These are phyloP conservation scores for Nicotiana attenuata DNA, from an alignment of 257 asterid genomes.

Conservation along the genomic window DNA sequence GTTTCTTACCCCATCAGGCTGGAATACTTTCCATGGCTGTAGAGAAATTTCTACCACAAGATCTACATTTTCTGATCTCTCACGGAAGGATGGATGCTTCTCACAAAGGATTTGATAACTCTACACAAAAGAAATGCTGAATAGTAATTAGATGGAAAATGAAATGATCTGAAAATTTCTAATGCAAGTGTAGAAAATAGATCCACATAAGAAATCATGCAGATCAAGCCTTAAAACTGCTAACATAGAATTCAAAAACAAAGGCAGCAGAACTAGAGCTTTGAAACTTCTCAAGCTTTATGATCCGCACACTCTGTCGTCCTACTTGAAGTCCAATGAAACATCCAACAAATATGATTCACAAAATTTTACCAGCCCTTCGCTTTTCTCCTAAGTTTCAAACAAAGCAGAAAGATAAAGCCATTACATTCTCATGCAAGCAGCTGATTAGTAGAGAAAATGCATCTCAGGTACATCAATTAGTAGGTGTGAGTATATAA, in stretches of 20 bases:
- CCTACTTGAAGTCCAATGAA: background rate
- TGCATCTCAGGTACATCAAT: background rate
- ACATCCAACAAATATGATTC: background rate
- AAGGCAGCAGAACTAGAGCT: background rate
- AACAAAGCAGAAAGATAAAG: background rate
- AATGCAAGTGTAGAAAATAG: background rate
- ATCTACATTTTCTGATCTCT: constrained; percentile 96
- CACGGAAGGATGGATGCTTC: constrained; percentile 95
- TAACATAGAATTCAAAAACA: background rate
- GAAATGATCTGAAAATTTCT: background rate
- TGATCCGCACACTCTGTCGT: background rate
- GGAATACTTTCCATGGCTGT: constrained; percentile 95
- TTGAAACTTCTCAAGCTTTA: background rate
- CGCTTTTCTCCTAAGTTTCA: background rate
- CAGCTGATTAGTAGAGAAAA: background rate
- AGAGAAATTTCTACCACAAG: constrained; percentile 98
- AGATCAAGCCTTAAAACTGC: background rate
- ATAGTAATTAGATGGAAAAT: constrained; percentile 15
- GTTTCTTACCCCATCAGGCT: constrained; percentile 86
- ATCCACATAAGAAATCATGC: background rate
- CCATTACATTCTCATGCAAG: background rate
- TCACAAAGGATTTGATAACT: constrained; percentile 90
- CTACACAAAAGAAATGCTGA: constrained; percentile 39
- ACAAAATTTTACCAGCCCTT: background rate
- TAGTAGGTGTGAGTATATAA: background rate